These are phyloP conservation scores for Ceratonia siliqua DNA, from an alignment of 306 rosid genomes.

Conservation along the genomic window DNA sequence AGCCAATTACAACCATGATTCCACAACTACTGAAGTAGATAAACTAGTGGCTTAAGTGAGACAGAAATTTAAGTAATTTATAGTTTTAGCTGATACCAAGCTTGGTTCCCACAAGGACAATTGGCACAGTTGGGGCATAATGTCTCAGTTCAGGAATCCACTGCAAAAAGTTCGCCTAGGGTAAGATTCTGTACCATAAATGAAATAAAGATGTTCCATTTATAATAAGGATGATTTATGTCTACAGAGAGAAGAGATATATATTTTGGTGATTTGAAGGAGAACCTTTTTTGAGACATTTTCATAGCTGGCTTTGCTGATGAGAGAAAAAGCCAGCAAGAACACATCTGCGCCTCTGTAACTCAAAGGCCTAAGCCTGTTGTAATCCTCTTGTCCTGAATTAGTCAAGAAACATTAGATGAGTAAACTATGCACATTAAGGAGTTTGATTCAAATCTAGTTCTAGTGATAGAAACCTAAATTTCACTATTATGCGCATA, in stretches of 20 bases:
- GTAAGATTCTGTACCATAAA: conserved; percentile 28
- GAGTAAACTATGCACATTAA: neutral
- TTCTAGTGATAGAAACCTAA: conserved; percentile 4
- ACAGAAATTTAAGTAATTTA: conserved; percentile 1
- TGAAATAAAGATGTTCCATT: neutral
- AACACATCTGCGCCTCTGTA: conserved; percentile 97
- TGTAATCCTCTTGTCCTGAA: conserved; percentile 93
- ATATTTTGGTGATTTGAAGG: neutral
- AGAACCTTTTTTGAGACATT: conserved; percentile 85
- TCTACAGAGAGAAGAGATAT: neutral
- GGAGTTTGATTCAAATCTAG: neutral
- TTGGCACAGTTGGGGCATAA: conserved; percentile 77
- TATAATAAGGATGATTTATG: neutral
- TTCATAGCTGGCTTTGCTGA: conserved; percentile 95
- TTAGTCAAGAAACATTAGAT: conserved; percentile 9
- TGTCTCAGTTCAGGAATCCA: conserved; percentile 86
- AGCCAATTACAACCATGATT: conserved; percentile 14
- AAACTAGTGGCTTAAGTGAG: conserved; percentile 17
- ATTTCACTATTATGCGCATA: conserved; percentile 3
- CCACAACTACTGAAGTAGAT: neutral
- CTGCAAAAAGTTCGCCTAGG: conserved; percentile 41
- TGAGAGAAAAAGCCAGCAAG: conserved; percentile 86
- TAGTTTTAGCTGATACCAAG: conserved; percentile 43
- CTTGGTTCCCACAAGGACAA: conserved; percentile 64
- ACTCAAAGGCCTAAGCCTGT: conserved; percentile 94